phyloP scores from a whole-genome alignment of 768 basidiomycete species.

The Tricholoma bakamatsutake region DNA sequence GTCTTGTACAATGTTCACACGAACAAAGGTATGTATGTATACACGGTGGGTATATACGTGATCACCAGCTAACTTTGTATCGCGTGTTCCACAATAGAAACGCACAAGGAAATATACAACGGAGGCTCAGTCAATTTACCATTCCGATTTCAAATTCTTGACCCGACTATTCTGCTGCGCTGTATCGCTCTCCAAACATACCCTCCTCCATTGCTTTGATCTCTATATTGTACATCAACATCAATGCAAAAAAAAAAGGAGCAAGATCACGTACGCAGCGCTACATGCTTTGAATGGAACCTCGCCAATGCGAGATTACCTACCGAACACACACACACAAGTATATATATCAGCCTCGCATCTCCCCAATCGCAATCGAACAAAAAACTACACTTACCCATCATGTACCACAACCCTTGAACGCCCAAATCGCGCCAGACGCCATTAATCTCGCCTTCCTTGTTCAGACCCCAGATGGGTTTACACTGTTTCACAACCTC shows the following conservation, averaged over 20 bases:
- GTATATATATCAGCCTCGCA: background rate
- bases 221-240: too few species aligned
- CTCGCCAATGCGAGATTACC: slow-evolving; percentile 32
- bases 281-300: slow-evolving; percentile 57
- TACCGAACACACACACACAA: background rate
- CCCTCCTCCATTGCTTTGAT: slow-evolving; percentile 18
- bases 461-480: slow-evolving; percentile 55
- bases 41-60: too few species aligned
- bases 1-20: too few species aligned
- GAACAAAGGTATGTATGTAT: too few species aligned
- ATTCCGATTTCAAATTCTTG: too few species aligned
- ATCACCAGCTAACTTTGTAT: too few species aligned
- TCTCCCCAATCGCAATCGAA: background rate
- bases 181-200: slow-evolving; percentile 9
- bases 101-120: too few species aligned
- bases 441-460: slow-evolving; percentile 54
- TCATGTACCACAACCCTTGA: slow-evolving; percentile 50
- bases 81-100: too few species aligned
- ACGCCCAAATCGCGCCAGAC: slow-evolving; percentile 43
- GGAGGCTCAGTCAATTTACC: too few species aligned
- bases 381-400: slow-evolving; percentile 33
- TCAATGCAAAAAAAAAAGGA: too few species aligned
- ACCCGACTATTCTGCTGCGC: too few species aligned
- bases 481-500: slow-evolving; percentile 37
- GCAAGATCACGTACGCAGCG: slow-evolving; percentile 55